These are phyloP conservation scores for Ophiostoma angusticollis DNA, from an alignment of 2,329 filamentous ascomycete species.

Conservation along the genomic window DNA sequence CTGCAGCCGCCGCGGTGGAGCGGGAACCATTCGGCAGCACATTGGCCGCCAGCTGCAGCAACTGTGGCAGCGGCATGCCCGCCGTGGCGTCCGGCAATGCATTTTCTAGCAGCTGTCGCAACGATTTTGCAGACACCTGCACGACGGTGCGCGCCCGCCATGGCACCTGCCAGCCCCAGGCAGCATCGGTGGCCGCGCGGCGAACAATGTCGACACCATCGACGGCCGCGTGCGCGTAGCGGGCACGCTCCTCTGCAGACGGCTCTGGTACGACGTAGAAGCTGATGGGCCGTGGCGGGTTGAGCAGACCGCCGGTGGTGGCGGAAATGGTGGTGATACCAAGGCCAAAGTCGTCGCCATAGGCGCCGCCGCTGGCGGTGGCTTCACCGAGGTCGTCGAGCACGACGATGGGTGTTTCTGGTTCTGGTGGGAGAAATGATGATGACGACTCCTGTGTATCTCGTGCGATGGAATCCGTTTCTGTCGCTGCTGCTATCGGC, in stretches of 20 bases:
- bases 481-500: neutral
- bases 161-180: slow-evolving; percentile 47
- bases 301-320: slow-evolving; percentile 28
- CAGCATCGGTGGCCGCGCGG: slow-evolving; percentile 26
- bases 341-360: slow-evolving; percentile 21
- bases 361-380: slow-evolving; percentile 18
- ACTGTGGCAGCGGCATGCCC: neutral
- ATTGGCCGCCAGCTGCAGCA: slow-evolving; percentile 6
- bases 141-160: slow-evolving; percentile 41
- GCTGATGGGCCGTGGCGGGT: slow-evolving; percentile 28
- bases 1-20: no score
- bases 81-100: slow-evolving; percentile 1
- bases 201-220: slow-evolving; percentile 36
- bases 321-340: no score
- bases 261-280: slow-evolving; percentile 36
- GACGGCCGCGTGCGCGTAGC: slow-evolving; percentile 36
- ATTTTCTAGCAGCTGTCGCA: slow-evolving; percentile 12
- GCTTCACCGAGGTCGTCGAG: slow-evolving; percentile 31
- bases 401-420: slow-evolving; percentile 29
- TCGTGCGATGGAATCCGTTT: neutral
- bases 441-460: no score
- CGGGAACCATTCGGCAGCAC: neutral
- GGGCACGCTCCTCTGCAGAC: slow-evolving; percentile 22
- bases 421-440: neutral
- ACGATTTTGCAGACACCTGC: slow-evolving; percentile 17